A percentile compares a stretch with the other conserved stretches of the same genome.
Evolutionary conservation across 164 flowering plant genomes (phyloP).

Genomic region (Taxillus chinensis): DNA sequence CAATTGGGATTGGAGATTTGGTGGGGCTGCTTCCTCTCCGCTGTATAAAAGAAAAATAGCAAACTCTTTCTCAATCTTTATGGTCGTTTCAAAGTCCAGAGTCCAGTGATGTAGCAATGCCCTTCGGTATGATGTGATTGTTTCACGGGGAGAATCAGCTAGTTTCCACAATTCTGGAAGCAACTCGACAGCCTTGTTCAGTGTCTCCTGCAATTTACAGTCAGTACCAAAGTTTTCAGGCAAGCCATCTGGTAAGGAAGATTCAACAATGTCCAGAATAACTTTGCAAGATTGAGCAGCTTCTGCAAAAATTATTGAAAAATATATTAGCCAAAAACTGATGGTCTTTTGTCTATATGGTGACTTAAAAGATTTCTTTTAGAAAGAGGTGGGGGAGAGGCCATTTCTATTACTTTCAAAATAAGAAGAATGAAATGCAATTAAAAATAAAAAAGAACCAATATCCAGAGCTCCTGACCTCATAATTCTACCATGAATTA

Average conservation of each 20-base stretch:
- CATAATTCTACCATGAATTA: too few species aligned
- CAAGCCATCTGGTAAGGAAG: constrained; percentile 6
- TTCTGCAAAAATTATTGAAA: constrained; percentile 5
- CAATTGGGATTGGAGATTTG: constrained; percentile 4
- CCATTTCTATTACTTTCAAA: too few species aligned
- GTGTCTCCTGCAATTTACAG: constrained; percentile 5
- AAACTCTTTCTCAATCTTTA: constrained; percentile 1
- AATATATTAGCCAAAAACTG: constrained; percentile 1
- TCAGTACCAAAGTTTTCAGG: constrained; percentile 4
- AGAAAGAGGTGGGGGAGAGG: too few species aligned
- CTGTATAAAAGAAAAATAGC: constrained; percentile 6
- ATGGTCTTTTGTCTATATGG: background rate
- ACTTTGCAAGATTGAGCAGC: constrained; percentile 7
- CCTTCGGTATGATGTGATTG: constrained; percentile 3
- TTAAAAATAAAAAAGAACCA: too few species aligned
- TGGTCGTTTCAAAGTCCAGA: constrained; percentile 2
- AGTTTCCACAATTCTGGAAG: constrained; percentile 8
- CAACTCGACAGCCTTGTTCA: constrained; percentile 5
- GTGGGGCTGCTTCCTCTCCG: constrained; percentile 2
- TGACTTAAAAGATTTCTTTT: too few species aligned
- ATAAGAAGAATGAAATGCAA: too few species aligned
- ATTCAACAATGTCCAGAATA: constrained; percentile 6
- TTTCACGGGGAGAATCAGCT: background rate
- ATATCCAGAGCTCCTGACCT: too few species aligned
- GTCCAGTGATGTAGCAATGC: constrained; percentile 2